Conservation (phyloP, 2,329 filamentous ascomycete species). For the Penicillium capsulatum region DNA sequence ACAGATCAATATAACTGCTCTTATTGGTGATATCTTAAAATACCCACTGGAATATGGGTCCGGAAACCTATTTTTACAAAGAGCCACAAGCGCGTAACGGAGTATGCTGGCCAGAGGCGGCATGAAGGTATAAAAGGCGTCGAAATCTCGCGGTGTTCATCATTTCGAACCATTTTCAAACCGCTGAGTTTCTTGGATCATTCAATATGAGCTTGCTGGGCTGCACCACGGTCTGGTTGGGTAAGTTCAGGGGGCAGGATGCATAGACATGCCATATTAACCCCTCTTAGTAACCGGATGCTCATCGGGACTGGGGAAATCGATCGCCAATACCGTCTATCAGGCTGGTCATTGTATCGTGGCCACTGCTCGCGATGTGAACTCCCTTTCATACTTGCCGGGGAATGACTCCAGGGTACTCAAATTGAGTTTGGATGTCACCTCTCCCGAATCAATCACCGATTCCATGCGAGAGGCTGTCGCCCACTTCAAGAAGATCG, state of each 20-base stretch:
- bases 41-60: too few relatives aligned
- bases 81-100: too few relatives aligned
- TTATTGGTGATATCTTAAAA: too few relatives aligned
- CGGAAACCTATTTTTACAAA: too few relatives aligned
- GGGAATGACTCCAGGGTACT: constrained; percentile 30
- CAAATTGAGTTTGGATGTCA: constrained; percentile 10
- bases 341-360: constrained; percentile 43
- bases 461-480: constrained; percentile 40
- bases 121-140: too few relatives aligned
- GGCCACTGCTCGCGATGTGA: constrained; percentile 46
- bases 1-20: too few relatives aligned
- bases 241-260: constrained; percentile 1
- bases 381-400: constrained; percentile 43
- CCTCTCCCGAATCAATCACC: constrained; percentile 1
- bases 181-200: too few relatives aligned
- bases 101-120: too few relatives aligned
- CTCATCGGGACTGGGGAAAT: constrained; percentile 47
- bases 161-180: too few relatives aligned
- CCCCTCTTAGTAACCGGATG: constrained; percentile 51
- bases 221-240: constrained; percentile 6
- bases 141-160: too few relatives aligned
- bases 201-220: background rate
- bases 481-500: constrained; percentile 52
- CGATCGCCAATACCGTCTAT: constrained; percentile 38
- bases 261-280: too few relatives aligned